phyloP scores from a whole-genome alignment of 2,329 filamentous ascomycete genomes.

The Monosporascus sp. region DNA sequence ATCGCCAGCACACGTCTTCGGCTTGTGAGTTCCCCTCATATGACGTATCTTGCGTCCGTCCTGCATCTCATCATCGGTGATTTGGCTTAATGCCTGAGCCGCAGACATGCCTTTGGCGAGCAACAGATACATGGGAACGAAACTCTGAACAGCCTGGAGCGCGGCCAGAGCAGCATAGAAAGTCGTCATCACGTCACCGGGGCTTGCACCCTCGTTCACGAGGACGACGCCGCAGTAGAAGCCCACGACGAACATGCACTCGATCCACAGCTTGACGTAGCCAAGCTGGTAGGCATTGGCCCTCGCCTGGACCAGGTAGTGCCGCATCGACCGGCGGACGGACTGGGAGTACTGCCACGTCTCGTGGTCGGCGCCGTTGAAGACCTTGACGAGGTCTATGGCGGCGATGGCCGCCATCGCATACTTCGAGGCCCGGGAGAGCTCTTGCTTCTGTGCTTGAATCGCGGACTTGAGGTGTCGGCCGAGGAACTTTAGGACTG shows the following conservation, averaged over 20 bases:
- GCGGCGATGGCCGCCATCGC: constrained; percentile 63
- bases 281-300: constrained; percentile 68
- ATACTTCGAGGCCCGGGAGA: constrained; percentile 66
- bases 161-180: constrained; percentile 80
- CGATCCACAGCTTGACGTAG: constrained; percentile 66
- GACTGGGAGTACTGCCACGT: constrained; percentile 56
- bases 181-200: constrained; percentile 70
- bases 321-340: constrained; percentile 51
- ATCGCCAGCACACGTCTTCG: constrained; percentile 52
- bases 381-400: constrained; percentile 83
- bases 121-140: constrained; percentile 72
- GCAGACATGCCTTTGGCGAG: constrained; percentile 76
- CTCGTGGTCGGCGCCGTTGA: constrained; percentile 70
- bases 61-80: constrained; percentile 30
- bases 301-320: constrained; percentile 64
- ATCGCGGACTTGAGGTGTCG: constrained; percentile 59
- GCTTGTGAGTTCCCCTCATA: constrained; percentile 26
- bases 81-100: constrained; percentile 51
- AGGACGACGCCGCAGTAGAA: constrained; percentile 83
- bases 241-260: constrained; percentile 76
- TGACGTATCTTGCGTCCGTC: constrained; percentile 18
- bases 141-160: constrained; percentile 66
- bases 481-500: constrained; percentile 56
- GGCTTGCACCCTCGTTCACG: constrained; percentile 52
- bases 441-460: constrained; percentile 59